phyloP scores from a whole-genome alignment of 768 basidiomycete species.

The Auricularia sp. region DNA sequence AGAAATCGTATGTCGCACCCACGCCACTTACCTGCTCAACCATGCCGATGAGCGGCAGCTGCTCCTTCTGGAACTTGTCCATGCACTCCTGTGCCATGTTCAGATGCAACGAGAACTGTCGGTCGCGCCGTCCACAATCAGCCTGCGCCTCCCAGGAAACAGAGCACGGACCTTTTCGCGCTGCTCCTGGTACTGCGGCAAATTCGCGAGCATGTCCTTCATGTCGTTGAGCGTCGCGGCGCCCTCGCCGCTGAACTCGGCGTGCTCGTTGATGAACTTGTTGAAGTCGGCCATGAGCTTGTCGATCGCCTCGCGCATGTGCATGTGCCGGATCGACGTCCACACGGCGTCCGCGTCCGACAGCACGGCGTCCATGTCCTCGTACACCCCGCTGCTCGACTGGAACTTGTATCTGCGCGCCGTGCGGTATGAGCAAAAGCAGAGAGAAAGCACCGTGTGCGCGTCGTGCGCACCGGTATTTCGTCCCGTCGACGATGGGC shows the following conservation, averaged over 20 bases:
- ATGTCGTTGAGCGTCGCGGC: conserved; percentile 90
- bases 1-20: too few species aligned
- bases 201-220: conserved; percentile 95
- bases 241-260: conserved; percentile 82
- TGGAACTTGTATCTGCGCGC: conserved; percentile 78
- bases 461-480: conserved; percentile 60
- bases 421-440: background rate
- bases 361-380: conserved; percentile 81
- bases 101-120: conserved; percentile 87
- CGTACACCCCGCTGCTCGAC: conserved; percentile 72
- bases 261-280: conserved; percentile 86
- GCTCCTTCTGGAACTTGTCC: conserved; percentile 82
- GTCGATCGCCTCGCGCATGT: conserved; percentile 98
- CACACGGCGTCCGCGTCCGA: conserved; percentile 84
- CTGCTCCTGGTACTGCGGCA: conserved; percentile 92
- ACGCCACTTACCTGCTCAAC: conserved; percentile 68
- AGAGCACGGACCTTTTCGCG: conserved; percentile 65
- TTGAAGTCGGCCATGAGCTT: conserved; percentile 95
- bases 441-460: background rate
- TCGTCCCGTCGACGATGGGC: conserved; percentile 74
- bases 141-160: background rate
- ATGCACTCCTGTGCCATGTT: conserved; percentile 98
- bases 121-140: too few species aligned
- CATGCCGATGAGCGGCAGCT: conserved; percentile 68
- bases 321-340: conserved; percentile 90